Evolutionary conservation across 2,329 filamentous ascomycete genomes (phyloP).

Genomic region (Penicillium sp.): DNA sequence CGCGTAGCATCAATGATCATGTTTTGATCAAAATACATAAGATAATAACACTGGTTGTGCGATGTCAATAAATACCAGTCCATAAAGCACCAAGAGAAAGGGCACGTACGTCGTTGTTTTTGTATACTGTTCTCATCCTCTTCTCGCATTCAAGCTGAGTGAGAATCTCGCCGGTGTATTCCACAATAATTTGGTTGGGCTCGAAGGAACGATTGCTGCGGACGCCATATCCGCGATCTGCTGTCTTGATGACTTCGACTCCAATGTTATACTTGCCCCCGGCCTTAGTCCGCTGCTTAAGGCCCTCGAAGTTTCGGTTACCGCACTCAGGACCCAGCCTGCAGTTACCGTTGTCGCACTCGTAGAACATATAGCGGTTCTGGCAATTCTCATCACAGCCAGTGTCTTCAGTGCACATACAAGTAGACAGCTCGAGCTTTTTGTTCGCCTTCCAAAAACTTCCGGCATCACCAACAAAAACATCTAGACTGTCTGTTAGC

Average conservation of each 20-base stretch:
- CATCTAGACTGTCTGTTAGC: slow-evolving; percentile 58
- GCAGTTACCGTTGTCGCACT: slow-evolving; percentile 90
- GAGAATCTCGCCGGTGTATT: slow-evolving; percentile 97
- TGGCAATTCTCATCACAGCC: slow-evolving; percentile 89
- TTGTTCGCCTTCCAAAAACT: slow-evolving; percentile 78
- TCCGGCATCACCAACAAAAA: slow-evolving; percentile 81
- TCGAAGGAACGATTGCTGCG: slow-evolving; percentile 84
- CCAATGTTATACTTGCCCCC: slow-evolving; percentile 88
- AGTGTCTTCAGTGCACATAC: slow-evolving; percentile 71
- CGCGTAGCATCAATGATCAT: slow-evolving; percentile 98
- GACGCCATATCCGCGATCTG: slow-evolving; percentile 84
- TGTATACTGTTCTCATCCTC: slow-evolving; percentile 90
- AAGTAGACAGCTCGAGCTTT: slow-evolving; percentile 70
- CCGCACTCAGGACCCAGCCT: slow-evolving; percentile 73
- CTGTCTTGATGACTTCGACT: slow-evolving; percentile 90
- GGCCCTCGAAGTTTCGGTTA: slow-evolving; percentile 82
- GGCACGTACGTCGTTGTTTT: slow-evolving; percentile 75
- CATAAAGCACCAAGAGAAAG: neutral
- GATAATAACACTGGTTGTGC: slow-evolving; percentile 75
- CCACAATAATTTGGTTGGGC: slow-evolving; percentile 92
- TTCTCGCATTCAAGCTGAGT: slow-evolving; percentile 90
- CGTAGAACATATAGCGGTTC: slow-evolving; percentile 95
- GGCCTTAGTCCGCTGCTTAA: slow-evolving; percentile 69
- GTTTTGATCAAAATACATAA: slow-evolving; percentile 98
- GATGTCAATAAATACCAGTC: slow-evolving; percentile 8